Evolutionary conservation across 495 filamentous ascomycete species (phyloP), one percentile per base, ranked within the genome.

Genomic region (Niebla homalea): DNA sequence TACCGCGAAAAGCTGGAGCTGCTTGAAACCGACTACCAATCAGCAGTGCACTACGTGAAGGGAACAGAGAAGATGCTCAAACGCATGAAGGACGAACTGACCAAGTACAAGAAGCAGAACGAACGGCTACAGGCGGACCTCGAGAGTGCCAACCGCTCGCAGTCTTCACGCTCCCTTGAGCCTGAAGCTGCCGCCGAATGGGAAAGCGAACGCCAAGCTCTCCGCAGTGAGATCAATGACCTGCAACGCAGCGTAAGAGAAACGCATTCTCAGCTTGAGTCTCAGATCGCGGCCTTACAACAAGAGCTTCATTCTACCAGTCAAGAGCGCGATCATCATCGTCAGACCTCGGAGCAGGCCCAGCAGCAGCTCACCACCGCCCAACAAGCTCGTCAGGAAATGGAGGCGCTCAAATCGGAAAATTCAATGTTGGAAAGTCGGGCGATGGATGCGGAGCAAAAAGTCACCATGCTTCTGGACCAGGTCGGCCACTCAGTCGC

Each of bases 11-110:
- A 95, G 64, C 71, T 99, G 48, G 78, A 84, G 48, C 86, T 93
- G 60, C 79, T 99, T 20, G 89, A 96, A 62, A 88, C 86, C 62
- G 92, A 99, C 61, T 94, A 99, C 62, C 88, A 94, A 62, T 94
- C 93, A n/a, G 89, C 93, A 12, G 89, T 97, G n/a, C 89, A 95
- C 66, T 99, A 99, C 61, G 87, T 99, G 55, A 93, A 95, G 61
- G 93, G 92, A 37, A 96, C 90, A 1, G 93, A 99, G 67, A 96
- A 95, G 75, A 94, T 99, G 87, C 74, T 98, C 21, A 89, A 90
- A 66, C 89, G 89, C 58, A 94, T 98, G 80, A 97, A 98, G 71
- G 88, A 95, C 56, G 92, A 98, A 64, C 72, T 97, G 12, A 70
- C 80, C 36, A 86, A 89, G 35, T 89, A 89, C 64, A 96, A 95